A percentile compares a stretch with the other conserved stretches of the same genome.
These are phyloP conservation scores for Parastagonospora avenae DNA, from an alignment of 2,329 filamentous ascomycete species.

Conservation along the genomic window DNA sequence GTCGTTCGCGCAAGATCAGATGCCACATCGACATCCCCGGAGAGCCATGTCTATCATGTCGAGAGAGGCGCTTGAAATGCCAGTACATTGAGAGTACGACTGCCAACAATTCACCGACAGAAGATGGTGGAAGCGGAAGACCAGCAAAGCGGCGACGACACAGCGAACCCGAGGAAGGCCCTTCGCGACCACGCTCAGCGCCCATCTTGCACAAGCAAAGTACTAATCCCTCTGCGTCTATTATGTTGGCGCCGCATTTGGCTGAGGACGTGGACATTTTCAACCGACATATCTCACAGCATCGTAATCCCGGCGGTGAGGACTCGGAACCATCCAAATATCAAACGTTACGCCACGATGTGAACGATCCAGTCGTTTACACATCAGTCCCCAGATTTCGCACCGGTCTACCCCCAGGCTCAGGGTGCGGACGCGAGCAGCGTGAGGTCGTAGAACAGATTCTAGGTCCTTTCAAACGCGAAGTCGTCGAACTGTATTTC, in stretches of 20 bases:
- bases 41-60: slow-evolving; percentile 48
- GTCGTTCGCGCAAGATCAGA: slow-evolving; percentile 49
- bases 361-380: slow-evolving; percentile 48
- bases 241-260: slow-evolving; percentile 48
- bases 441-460: slow-evolving; percentile 50
- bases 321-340: slow-evolving; percentile 49
- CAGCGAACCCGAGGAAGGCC: slow-evolving; percentile 30
- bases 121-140: slow-evolving; percentile 27
- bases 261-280: slow-evolving; percentile 50
- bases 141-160: slow-evolving; percentile 34
- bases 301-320: slow-evolving; percentile 29
- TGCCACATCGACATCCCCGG: slow-evolving; percentile 49
- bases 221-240: slow-evolving; percentile 42
- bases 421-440: slow-evolving; percentile 45
- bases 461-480: slow-evolving; percentile 44
- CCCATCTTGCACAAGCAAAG: slow-evolving; percentile 36
- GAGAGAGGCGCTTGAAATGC: slow-evolving; percentile 45
- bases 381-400: slow-evolving; percentile 57
- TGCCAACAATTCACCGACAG: slow-evolving; percentile 23
- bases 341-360: slow-evolving; percentile 56
- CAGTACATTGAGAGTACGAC: slow-evolving; percentile 39
- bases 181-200: slow-evolving; percentile 28
- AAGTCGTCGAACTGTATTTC: slow-evolving; percentile 55
- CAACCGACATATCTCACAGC: slow-evolving; percentile 46
- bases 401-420: slow-evolving; percentile 48